phyloP scores from a whole-genome alignment of 2,329 filamentous ascomycete species.

The Fusarium torreyae region DNA sequence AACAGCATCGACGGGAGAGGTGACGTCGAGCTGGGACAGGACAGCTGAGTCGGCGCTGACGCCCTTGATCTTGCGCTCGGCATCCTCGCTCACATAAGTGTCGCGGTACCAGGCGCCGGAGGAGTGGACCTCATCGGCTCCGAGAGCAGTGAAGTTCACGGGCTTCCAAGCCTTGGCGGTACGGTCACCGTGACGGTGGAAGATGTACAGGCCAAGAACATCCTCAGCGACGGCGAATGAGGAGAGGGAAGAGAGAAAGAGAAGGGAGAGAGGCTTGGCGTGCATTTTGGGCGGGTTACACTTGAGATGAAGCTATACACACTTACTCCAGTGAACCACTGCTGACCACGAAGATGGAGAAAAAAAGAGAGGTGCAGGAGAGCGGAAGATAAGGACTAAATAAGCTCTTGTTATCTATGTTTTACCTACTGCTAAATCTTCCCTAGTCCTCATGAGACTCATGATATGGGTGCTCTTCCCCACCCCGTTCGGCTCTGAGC shows the following conservation, averaged over 20 bases:
- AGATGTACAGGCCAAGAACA: slow-evolving; percentile 86
- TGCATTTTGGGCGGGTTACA: slow-evolving; percentile 53
- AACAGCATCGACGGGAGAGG: slow-evolving; percentile 81
- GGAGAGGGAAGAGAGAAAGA: slow-evolving; percentile 56
- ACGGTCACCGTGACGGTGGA: slow-evolving; percentile 91
- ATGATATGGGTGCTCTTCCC: slow-evolving; percentile 16
- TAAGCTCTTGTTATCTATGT: slow-evolving; percentile 8
- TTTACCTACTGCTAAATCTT: neutral
- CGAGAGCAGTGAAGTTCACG: slow-evolving; percentile 82
- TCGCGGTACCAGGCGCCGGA: slow-evolving; percentile 82
- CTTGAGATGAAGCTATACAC: slow-evolving; percentile 24
- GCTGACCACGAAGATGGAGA: neutral
- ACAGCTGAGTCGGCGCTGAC: slow-evolving; percentile 78
- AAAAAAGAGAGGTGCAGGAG: neutral
- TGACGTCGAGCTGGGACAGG: slow-evolving; percentile 78
- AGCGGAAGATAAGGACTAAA: neutral
- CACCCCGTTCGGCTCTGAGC: slow-evolving; percentile 34
- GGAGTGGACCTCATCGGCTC: slow-evolving; percentile 80
- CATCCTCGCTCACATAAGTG: slow-evolving; percentile 78
- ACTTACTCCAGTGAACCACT: slow-evolving; percentile 2
- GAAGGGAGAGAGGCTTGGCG: slow-evolving; percentile 57
- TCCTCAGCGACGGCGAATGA: slow-evolving; percentile 70
- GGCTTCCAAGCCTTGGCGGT: slow-evolving; percentile 82
- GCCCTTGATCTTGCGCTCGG: slow-evolving; percentile 73
- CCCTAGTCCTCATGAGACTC: slow-evolving; percentile 2